Percentiles rank a stretch among this genome's conserved stretches.
These are phyloP conservation scores for Ceratocystis variospora DNA, from an alignment of 2,329 filamentous ascomycete genomes.

Conservation along the genomic window DNA sequence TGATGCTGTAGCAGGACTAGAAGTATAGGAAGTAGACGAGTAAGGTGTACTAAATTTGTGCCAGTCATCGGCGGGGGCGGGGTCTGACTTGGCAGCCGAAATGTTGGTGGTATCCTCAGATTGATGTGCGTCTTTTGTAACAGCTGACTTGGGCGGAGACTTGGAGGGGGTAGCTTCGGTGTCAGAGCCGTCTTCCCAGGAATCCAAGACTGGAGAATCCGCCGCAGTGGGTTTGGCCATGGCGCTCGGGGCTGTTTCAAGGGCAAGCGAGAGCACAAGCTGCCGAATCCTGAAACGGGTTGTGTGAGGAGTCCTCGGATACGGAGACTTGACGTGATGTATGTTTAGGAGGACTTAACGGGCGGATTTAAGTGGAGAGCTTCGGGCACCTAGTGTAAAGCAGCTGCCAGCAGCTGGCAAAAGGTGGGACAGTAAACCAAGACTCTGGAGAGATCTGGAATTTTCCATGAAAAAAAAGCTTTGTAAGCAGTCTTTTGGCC, in stretches of 20 bases:
- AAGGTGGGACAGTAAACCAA: background rate
- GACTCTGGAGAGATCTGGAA: slow-evolving; percentile 21
- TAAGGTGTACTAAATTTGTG: background rate
- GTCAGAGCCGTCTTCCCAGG: slow-evolving; percentile 45
- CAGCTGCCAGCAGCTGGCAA: background rate
- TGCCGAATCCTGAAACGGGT: background rate
- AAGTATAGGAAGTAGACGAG: background rate
- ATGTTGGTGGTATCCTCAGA: background rate
- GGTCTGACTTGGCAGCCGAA: background rate
- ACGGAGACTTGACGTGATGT: background rate
- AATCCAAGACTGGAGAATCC: slow-evolving; percentile 27
- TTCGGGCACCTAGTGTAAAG: background rate
- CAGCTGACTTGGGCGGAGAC: background rate
- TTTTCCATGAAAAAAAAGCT: slow-evolving; percentile 16
- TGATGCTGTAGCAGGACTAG: background rate
- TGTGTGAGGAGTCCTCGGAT: background rate
- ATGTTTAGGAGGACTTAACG: background rate
- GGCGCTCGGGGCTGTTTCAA: background rate
- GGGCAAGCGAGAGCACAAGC: background rate
- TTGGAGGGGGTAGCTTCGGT: slow-evolving; percentile 23
- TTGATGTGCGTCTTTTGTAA: background rate
- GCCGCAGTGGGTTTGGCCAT: slow-evolving; percentile 21
- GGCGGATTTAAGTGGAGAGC: background rate
- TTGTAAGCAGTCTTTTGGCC: slow-evolving; percentile 13
- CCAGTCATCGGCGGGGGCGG: background rate